Base-by-base conservation (phyloP, 345 rosid species). In the Boechera stricta region DNA sequence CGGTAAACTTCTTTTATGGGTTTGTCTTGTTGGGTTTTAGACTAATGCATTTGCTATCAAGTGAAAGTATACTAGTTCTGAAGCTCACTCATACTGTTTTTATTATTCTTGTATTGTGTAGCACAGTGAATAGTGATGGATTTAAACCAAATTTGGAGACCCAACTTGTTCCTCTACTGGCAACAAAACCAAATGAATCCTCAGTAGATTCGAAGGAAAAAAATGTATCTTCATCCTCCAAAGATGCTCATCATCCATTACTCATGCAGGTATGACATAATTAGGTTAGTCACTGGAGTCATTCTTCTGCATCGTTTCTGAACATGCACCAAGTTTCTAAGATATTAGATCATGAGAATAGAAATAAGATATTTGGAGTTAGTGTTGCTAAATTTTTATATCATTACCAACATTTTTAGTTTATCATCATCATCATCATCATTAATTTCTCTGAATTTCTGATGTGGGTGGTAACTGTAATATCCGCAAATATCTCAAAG, bases 141-240 rank as follows among this genome's bases (percentile, higher is more conserved):
- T 92, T 94, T 78, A 92, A 92, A 79, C 98, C 97, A 31, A 94
- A 92, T 79, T 85, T 92, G 64, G 98, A 92, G 81, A 92, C 90
- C 21, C 95, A 92, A 28, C 95, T 94, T 57, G 79, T 89, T 78
- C 96, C 96, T 2, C 71, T 94, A 52, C 92, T 91, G 48, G 92
- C 93, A 44, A 85, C 77, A 24, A 89, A 90, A 82, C 79, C 85
- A 6, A 89, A 87, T 74, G 91, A 89, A 69, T 61, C 70, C 48
- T 66, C 84, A 26, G 29, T 8, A n/a, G 91, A 85, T 26, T 79
- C 83, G 0, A 85, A 86, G 84, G 92, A 86, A 60, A 85, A 86
- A 79, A 79, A 56, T 26, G 65, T 59, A 21, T 61, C 81, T 29
- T 45, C 75, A 1, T 82, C 88, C 58, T 83, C 88, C 15, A 90